Base-by-base conservation (phyloP, 2,329 filamentous ascomycete genomes). In the Cadophora malorum region DNA sequence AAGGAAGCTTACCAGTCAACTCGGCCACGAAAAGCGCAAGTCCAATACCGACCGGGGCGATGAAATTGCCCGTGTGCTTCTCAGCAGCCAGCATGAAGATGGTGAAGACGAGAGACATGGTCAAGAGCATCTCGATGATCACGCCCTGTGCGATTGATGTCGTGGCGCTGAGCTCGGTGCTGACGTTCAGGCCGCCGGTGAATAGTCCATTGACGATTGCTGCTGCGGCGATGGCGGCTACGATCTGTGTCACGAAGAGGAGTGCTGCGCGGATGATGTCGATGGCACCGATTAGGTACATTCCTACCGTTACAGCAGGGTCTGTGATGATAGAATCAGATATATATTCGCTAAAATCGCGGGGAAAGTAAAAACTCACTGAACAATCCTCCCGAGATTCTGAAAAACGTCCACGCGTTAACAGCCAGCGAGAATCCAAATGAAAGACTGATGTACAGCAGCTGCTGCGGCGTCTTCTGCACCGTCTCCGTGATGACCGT, bases 391-490 rank as follows among this genome's bases (percentile, higher is more conserved):
- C 83, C 83, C 0, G 80, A 81, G 19, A 85, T 78, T 33, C 83
- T 79, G 72, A 81, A 85, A 71, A 85, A 85, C 0, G 83, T 79
- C 83, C 83, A 85, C 3, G 82, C 82, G 71, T 85, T 85, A 66
- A 83, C 82, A 4, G 81, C 80, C 60, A 85, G 76, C 19, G 53
- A 69, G 58, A 70, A 74, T 14, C 74, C 76, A 60, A 77, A 77
- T 1, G 67, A 63, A 23, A 74, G 58, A 19, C 66, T 33, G 53
- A 65, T 60, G 69, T 77, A 79, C 4, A 79, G 55, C 12, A 70
- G 38, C 28, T 69, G 62, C 33, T 66, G 62, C 14, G 66, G 56
- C 21, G 49, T 64, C 21, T 67, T 64, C 35, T 52, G 68, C 3
- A 61, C 52, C 19, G 68, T 63, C 59, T 61, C 59, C 12, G 58